Evolutionary conservation across 2,329 filamentous ascomycete genomes (phyloP).

Genomic region (Blastomyces percursus): DNA sequence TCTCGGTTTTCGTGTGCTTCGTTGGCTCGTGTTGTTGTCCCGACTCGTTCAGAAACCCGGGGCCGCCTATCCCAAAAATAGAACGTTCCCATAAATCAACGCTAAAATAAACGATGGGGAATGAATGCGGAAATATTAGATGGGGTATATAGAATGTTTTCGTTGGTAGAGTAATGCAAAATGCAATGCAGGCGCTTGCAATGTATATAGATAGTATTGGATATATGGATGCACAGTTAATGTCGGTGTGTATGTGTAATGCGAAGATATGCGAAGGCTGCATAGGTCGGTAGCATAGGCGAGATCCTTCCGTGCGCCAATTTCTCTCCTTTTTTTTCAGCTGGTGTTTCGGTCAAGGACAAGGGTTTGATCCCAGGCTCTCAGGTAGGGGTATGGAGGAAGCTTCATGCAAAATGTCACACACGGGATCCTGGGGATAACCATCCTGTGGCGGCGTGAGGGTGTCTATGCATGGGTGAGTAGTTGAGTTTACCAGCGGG

Average conservation of each 20-base stretch:
- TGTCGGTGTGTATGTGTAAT: not conserved
- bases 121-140: no score
- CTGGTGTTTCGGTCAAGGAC: not conserved
- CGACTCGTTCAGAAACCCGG: no score
- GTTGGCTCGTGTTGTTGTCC: no score
- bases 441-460: not conserved
- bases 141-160: no score
- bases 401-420: conserved; percentile 4
- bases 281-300: not conserved
- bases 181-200: not conserved
- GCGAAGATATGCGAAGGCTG: not conserved
- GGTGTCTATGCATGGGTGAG: not conserved
- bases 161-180: not conserved
- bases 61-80: no score
- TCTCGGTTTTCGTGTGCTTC: no score
- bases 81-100: no score
- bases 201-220: not conserved
- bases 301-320: not conserved
- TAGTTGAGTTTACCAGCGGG: not conserved
- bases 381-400: conserved; percentile 1
- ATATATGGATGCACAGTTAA: not conserved
- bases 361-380: conserved; percentile 3
- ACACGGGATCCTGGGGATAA: not conserved
- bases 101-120: no score
- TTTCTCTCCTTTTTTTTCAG: not conserved